Evolutionary conservation across 2,329 filamentous ascomycete genomes (phyloP).

Genomic region (Colletotrichum tropicale): DNA sequence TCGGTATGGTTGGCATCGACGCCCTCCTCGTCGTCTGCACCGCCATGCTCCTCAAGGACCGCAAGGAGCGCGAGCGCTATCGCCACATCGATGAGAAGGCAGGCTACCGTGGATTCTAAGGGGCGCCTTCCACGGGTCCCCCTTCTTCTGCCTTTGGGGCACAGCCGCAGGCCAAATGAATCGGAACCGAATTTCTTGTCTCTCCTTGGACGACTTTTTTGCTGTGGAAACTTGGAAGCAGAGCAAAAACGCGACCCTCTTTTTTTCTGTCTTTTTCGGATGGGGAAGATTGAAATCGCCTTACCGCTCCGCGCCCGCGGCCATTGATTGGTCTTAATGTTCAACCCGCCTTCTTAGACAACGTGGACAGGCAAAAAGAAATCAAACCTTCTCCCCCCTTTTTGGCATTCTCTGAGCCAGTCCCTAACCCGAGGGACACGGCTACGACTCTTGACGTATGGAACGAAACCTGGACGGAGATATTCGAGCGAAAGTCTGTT

Average conservation of each 20-base stretch:
- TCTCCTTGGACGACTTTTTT: background rate
- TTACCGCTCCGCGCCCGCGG: background rate
- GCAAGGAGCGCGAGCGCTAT: conserved; percentile 80
- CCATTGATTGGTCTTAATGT: conserved; percentile 16
- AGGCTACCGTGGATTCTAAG: conserved; percentile 54
- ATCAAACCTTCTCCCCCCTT: conserved; percentile 6
- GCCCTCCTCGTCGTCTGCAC: conserved; percentile 71
- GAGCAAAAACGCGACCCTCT: background rate
- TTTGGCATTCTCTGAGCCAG: background rate
- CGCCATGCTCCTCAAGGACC: conserved; percentile 79
- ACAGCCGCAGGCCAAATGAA: background rate
- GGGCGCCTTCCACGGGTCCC: background rate
- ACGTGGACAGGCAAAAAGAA: conserved; percentile 6
- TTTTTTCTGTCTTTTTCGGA: background rate
- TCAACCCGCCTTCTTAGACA: conserved; percentile 4
- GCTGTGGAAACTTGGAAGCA: background rate
- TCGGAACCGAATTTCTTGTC: background rate
- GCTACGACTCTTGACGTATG: conserved; percentile 5
- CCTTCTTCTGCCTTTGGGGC: background rate
- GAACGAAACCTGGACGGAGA: conserved; percentile 11
- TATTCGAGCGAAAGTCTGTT: conserved; percentile 12
- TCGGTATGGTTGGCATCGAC: conserved; percentile 78
- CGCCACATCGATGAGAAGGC: conserved; percentile 82
- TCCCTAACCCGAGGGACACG: background rate
- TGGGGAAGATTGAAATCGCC: conserved; percentile 4